Evolutionary conservation across 2,329 filamentous ascomycete species (phyloP), one percentile per base, ranked within the genome.

Genomic region (Fusarium bulbicola): DNA sequence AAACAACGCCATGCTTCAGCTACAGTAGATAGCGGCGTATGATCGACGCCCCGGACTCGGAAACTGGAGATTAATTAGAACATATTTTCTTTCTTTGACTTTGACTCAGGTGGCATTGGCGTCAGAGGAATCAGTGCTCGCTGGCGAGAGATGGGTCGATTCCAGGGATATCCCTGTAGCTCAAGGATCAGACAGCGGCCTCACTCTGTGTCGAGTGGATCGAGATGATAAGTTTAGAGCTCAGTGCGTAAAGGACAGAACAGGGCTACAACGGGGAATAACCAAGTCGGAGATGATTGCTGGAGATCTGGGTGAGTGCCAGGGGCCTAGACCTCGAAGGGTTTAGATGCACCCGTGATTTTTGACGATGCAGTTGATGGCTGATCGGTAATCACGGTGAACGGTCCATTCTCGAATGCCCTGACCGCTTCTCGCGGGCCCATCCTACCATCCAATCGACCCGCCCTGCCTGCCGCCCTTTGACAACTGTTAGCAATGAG

Each of bases 11-110:
- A 68, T 75, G 75, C 76, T 57, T 77, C 76, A 78, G 68, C 57
- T 76, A 75, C 66, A 77, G 68, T 72, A 69, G 68, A 70, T 74
- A 28, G 50, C 34, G 65, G 71, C 76, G 76, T 74, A 72, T 75
- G 76, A 77, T 77, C 76, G 76, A 76, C 76, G 74, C 73, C 68
- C 76, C 73, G 67, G 71, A 73, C 73, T 74, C 52, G 59, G 68
- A 59, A 67, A 71, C 72, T 74, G 63, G 71, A 77, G 73, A 72
- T 73, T 59, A 43, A 58, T 58, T 50, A 58, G 36, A 57, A 46
- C 63, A 39, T 42, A 65, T 52, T 57, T 67, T 56, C 64, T 58
- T 58, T 58, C 40, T 58, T 58, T 30, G 54, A 30, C 24, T 49
- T 50, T 36, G 42, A 28, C 50, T 40, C 36, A 56, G 64, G 67